Evolutionary conservation across 1,139 yeast species (phyloP), one percentile per base, ranked within the genome.

Genomic region (Zygoascus sp.): DNA sequence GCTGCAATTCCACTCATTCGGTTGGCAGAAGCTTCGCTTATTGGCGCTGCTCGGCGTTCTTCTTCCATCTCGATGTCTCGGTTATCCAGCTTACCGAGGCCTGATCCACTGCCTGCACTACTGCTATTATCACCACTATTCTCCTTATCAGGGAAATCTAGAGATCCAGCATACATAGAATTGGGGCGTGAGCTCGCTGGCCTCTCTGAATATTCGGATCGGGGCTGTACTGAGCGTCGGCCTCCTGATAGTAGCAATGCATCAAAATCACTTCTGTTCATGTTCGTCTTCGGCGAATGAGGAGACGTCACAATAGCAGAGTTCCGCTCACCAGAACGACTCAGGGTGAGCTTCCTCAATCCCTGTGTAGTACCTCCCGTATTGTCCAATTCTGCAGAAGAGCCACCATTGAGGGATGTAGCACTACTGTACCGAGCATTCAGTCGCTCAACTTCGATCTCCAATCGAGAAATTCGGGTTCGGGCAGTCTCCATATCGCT

Each of bases 401-500:
- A 20, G 5, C 37, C 36, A 13, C 43, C 43, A 5, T 21, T 40
- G 11, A 40, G 43, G 13, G 43, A 19, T 3, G 37, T 40, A 15
- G 43, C 43, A 21, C 32, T 15, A 30, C 20, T 40, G 13, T 40
- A 40, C 9, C 43, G 25, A 13, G 43, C 43, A 30, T 3, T 36
- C 28, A 55, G 42, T 21, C 56, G 45, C 2, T 75, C 80, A 37
- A 77, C 65, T 37, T 77, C 76, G 49, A 70, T 72, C 57, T 81
- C 83, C 42, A 80, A 62, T 51, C 75, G 78, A 22, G 72, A 60
- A 6, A 77, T 71, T 53, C 75, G 73, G 23, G 72, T 61, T 50
- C 74, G 73, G 8, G 79, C 68, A 45, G 72, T 73, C 42, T 81
- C 88, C 42, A 80, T 64, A 55, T 84, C 92, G 43, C 80, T 75